Base-by-base conservation (phyloP, 2,329 filamentous ascomycete species). In the Cercospora janseana region DNA sequence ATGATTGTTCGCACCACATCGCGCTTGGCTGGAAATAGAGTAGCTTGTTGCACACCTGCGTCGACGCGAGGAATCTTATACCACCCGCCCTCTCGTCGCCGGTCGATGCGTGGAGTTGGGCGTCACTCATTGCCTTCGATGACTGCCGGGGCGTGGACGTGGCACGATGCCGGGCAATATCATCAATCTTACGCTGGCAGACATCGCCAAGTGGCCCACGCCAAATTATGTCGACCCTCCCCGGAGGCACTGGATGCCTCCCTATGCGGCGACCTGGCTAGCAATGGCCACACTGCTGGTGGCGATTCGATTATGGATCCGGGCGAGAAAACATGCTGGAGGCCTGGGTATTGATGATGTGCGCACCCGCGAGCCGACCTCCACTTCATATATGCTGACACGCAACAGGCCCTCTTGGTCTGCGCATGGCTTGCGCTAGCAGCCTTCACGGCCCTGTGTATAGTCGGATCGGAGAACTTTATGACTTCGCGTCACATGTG, bases 401-500 rank as follows among this genome's bases (percentile, higher is more conserved):
- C 13, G 26, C 6, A n/a, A 38, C 26, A 62, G 60, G 48, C 43
- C 4, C 44, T 62, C 15, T 54, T 64, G 6, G 20, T 63, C 1
- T 47, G 45, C 16, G 60, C 55, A 27, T 64, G 60, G 61, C 47
- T 64, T 5, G 48, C 42, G 4, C 40, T 55, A 5, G 54, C 56
- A 8, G 56, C 56, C 46, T 62, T 64, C 52, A 61, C 59, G 13
- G 51, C 52, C 0, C 20, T 60, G 7, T 23, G 47, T 13, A 58
- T 63, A 18, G 6, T 60, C 1, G 63, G 54, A 9, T 58, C 61
- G 7, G 28, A 64, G 23, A 50, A 51, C 4, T 63, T 54, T 46
- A 56, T 63, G 15, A 66, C 68, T n/a, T 61, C 67, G 29, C 59
- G 65, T 21, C 66, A 70, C 42, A 58, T 67, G n/a, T 72, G 68